phyloP scores from a whole-genome alignment of 306 rosid genomes.

The Comarum palustre region DNA sequence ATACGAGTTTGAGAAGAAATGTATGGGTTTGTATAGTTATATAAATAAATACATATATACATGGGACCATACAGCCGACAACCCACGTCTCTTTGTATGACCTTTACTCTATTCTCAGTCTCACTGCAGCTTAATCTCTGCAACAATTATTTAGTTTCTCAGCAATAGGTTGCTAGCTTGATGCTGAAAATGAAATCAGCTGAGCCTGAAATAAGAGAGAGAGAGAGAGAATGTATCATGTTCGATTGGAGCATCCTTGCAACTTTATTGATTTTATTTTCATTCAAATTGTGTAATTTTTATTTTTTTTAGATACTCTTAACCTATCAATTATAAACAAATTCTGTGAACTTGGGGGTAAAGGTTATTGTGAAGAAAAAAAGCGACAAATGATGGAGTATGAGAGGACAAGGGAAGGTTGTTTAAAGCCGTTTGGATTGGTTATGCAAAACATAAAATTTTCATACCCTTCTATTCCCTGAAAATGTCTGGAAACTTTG shows the following conservation, averaged over 20 bases:
- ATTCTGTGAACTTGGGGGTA: neutral
- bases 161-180: neutral
- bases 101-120: neutral
- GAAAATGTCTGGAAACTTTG: neutral
- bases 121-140: neutral
- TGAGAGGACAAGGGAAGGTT: neutral
- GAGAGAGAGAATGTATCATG: too few relatives aligned
- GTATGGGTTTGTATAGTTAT: neutral
- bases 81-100: conserved; percentile 1
- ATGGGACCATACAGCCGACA: conserved; percentile 3
- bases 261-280: neutral
- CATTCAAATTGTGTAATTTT: too few relatives aligned
- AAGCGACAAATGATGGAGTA: neutral
- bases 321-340: too few relatives aligned
- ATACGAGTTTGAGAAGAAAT: neutral
- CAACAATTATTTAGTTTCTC: neutral
- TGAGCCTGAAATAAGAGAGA: too few relatives aligned
- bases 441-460: too few relatives aligned
- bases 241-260: neutral
- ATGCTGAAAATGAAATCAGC: neutral
- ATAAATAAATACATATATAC: neutral
- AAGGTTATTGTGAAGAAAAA: neutral
- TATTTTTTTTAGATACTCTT: neutral
- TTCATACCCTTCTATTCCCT: neutral
- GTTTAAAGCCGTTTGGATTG: too few relatives aligned